A percentile compares a stretch with the other conserved stretches of the same genome.
Conservation (phyloP, 2,329 filamentous ascomycete species). For the Hypoxylon sp. region DNA sequence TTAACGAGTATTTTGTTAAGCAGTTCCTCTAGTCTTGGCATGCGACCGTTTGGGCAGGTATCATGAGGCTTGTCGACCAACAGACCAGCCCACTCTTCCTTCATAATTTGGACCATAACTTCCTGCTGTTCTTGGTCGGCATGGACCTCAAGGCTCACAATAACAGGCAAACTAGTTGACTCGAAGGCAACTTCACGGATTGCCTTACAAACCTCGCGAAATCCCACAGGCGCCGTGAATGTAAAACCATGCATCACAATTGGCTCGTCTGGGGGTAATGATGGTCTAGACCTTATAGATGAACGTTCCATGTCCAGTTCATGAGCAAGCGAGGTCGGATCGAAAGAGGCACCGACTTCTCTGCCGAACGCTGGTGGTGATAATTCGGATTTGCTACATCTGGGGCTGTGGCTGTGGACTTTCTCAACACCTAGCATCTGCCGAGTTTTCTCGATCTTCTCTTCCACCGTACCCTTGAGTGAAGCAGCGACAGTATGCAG, state of each 20-base stretch:
- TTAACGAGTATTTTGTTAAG: conserved; percentile 87
- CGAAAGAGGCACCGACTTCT: conserved; percentile 34
- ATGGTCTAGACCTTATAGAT: conserved; percentile 47
- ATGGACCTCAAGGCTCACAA: conserved; percentile 94
- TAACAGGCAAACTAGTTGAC: conserved; percentile 82
- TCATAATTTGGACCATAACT: conserved; percentile 95
- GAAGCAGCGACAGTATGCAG: conserved; percentile 62
- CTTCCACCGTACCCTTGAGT: conserved; percentile 55
- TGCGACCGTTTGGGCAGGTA: conserved; percentile 65
- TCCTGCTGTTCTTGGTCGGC: conserved; percentile 86
- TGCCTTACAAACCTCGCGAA: conserved; percentile 86
- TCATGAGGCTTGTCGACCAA: conserved; percentile 74
- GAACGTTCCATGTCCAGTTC: conserved; percentile 40
- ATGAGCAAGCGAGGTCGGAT: conserved; percentile 32
- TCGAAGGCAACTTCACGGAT: conserved; percentile 85
- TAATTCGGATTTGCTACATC: conserved; percentile 49
- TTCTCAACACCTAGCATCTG: conserved; percentile 53
- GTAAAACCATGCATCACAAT: conserved; percentile 88
- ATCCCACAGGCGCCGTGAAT: conserved; percentile 86
- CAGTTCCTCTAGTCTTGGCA: conserved; percentile 80
- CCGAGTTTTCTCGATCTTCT: conserved; percentile 55
- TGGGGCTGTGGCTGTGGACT: conserved; percentile 49
- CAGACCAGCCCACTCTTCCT: conserved; percentile 83
- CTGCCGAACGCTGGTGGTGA: conserved; percentile 39
- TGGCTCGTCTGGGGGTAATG: conserved; percentile 72